These are phyloP conservation scores for Salicornia ramosissima DNA, from an alignment of 148 eudicot genomes.

Conservation along the genomic window DNA sequence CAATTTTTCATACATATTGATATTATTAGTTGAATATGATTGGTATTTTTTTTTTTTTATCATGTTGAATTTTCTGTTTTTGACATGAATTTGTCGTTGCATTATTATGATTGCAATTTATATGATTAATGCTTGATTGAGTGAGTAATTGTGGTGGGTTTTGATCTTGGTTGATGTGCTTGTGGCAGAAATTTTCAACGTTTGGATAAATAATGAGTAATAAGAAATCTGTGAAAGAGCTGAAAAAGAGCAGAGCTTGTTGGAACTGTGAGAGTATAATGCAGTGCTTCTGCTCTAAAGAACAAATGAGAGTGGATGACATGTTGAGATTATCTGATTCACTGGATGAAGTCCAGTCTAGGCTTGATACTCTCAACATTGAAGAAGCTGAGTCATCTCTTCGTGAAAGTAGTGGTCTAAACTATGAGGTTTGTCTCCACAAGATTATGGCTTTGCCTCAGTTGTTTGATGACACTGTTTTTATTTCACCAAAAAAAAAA, in stretches of 20 bases:
- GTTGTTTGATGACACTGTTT: too few species aligned
- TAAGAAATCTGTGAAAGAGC: conserved; percentile 25
- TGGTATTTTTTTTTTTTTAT: conserved; percentile 2
- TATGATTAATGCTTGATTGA: too few species aligned
- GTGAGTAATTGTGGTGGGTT: not conserved
- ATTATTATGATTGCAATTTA: not conserved
- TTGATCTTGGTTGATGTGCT: conserved; percentile 18
- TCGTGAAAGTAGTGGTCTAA: conserved; percentile 74
- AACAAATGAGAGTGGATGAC: conserved; percentile 41
- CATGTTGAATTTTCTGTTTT: conserved; percentile 6
- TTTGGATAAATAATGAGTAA: conserved; percentile 38
- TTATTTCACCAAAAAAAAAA: too few species aligned
- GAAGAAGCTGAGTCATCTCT: conserved; percentile 95
- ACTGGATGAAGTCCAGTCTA: conserved; percentile 39
- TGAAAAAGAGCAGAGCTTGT: conserved; percentile 15
- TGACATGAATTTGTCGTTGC: not conserved
- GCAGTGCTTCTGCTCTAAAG: conserved; percentile 67
- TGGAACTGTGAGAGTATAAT: conserved; percentile 43
- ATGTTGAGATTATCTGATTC: conserved; percentile 47
- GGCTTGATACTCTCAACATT: conserved; percentile 56
- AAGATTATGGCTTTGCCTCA: not conserved
- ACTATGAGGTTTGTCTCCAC: conserved; percentile 60
- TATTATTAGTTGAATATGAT: not conserved
- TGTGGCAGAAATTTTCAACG: conserved; percentile 25
- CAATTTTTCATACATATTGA: too few species aligned